phyloP scores from a whole-genome alignment of 2,329 filamentous ascomycete species.

The Colletotrichum orchidophilum region DNA sequence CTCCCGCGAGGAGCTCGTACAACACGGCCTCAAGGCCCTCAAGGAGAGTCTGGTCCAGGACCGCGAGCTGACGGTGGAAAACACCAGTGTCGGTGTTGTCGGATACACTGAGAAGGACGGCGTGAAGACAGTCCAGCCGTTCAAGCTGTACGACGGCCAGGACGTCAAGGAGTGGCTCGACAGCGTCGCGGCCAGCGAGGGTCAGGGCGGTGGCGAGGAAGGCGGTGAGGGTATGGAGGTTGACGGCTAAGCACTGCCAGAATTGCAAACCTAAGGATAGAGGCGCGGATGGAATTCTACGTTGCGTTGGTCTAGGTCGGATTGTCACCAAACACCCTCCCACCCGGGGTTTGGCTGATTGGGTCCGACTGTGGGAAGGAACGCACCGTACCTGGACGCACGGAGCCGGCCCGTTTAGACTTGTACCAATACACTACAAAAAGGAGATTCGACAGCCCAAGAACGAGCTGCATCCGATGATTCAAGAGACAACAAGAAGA shows the following conservation, averaged over 20 bases:
- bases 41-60: conserved; percentile 98
- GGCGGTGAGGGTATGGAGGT: conserved; percentile 48
- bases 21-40: conserved; percentile 88
- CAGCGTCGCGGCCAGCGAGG: conserved; percentile 65
- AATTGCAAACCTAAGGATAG: background rate
- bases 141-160: conserved; percentile 90
- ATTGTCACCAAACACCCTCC: background rate
- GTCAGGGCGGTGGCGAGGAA: conserved; percentile 52
- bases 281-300: conserved; percentile 4
- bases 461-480: conserved; percentile 21
- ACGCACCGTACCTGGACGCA: conserved; percentile 15
- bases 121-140: conserved; percentile 73
- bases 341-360: background rate
- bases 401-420: conserved; percentile 26
- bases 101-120: conserved; percentile 64
- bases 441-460: conserved; percentile 27
- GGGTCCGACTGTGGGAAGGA: background rate
- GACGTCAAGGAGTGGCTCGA: conserved; percentile 89
- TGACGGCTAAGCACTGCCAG: conserved; percentile 38
- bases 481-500: conserved; percentile 7
- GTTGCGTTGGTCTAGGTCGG: conserved; percentile 2
- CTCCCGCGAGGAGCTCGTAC: conserved; percentile 85
- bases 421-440: conserved; percentile 32
- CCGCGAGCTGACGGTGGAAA: conserved; percentile 96
- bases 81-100: conserved; percentile 90